Evolutionary conservation across 2,329 filamentous ascomycete species (phyloP).

Genomic region (Alternaria alternata): DNA sequence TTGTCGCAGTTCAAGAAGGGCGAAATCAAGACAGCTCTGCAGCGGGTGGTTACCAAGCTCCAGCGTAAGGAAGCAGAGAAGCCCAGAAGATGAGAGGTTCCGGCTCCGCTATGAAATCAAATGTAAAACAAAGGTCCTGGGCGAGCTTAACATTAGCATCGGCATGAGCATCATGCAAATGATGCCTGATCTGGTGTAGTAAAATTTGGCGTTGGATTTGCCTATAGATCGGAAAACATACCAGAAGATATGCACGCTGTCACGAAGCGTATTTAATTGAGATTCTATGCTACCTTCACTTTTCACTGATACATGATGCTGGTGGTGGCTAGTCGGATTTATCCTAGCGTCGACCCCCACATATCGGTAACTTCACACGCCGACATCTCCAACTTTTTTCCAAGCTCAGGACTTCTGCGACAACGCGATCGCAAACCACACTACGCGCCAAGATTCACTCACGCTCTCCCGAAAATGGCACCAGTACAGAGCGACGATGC

Average conservation of each 20-base stretch:
- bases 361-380: constrained; percentile 17
- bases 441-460: not conserved
- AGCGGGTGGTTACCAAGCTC: constrained; percentile 63
- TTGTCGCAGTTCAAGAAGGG: constrained; percentile 81
- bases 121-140: not conserved
- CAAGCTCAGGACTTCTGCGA: constrained; percentile 19
- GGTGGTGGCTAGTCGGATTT: constrained; percentile 1
- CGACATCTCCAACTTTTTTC: constrained; percentile 45
- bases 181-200: not conserved
- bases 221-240: not conserved
- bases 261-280: not conserved
- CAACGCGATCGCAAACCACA: constrained; percentile 27
- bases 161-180: not conserved
- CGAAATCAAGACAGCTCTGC: constrained; percentile 76
- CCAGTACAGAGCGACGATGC: constrained; percentile 26
- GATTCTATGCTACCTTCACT: not conserved
- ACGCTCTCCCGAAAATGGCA: constrained; percentile 32
- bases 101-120: not conserved
- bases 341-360: constrained; percentile 24
- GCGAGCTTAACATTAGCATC: not conserved
- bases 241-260: not conserved
- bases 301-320: not conserved
- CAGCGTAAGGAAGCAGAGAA: constrained; percentile 58
- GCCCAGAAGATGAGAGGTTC: constrained; percentile 12
- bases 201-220: not conserved